Conservation (phyloP, 225 moss, liverwort and hornwort species). For the Sphagnum tenellum region DNA sequence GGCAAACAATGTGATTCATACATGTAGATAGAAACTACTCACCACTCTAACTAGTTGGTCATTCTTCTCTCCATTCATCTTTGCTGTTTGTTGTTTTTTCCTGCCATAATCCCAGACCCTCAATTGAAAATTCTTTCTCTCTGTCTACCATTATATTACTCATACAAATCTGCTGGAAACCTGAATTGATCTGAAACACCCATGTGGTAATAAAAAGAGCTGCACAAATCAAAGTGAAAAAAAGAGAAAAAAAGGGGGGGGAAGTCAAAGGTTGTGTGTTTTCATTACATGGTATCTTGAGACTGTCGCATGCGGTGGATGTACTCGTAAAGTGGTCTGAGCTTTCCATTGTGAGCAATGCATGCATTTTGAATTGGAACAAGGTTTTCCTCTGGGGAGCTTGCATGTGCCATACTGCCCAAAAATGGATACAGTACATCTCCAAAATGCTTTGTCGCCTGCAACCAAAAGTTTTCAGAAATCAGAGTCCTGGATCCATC, state of each 20-base stretch:
- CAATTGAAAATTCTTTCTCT: background rate
- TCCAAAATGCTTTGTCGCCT: constrained; percentile 95
- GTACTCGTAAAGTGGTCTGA: constrained; percentile 68
- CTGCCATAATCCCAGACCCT: constrained; percentile 4
- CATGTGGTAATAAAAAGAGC: too few species aligned
- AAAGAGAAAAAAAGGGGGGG: background rate
- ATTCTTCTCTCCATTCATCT: constrained; percentile 6
- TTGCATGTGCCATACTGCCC: constrained; percentile 49
- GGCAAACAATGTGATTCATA: too few species aligned
- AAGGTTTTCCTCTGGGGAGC: constrained; percentile 47
- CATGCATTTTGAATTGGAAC: constrained; percentile 65
- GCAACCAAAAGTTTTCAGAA: background rate
- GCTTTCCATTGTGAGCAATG: constrained; percentile 71
- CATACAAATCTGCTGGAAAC: too few species aligned
- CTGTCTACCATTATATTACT: too few species aligned
- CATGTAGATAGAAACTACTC: background rate
- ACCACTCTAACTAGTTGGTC: constrained; percentile 25
- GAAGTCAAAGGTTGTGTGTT: background rate
- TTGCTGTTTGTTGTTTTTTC: constrained; percentile 2
- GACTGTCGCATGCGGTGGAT: constrained; percentile 40
- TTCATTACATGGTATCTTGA: constrained; percentile 15
- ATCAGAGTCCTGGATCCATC: too few species aligned
- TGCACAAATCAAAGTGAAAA: too few species aligned
- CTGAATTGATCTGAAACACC: too few species aligned
- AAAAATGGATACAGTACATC: constrained; percentile 76